Evolutionary conservation across 106 monocot genomes (phyloP), one percentile per base, ranked within the genome.

Genomic region (Dendrobium chrysotoxum): DNA sequence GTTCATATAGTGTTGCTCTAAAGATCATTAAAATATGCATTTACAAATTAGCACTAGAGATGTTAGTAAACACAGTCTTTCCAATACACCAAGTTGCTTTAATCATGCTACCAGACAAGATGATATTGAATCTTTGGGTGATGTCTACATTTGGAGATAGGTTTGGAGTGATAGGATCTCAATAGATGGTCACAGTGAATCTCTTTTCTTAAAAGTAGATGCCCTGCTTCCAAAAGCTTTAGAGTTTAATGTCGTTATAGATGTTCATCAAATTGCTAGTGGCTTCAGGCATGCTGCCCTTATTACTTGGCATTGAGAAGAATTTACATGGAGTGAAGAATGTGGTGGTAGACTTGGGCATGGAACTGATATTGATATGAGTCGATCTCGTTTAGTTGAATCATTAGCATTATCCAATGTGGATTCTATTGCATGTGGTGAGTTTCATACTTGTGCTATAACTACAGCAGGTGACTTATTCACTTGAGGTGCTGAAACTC

Each of bases 71-170:
- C 70, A 89, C 72, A 92, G 89, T 78, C 53, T 88, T 77, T 92
- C 92, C 17, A 92, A 89, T 80, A 82, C 85, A 1, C 89, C 87
- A 54, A 92, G 92, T 78, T 85, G 81, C 76, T 92, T 89, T 21
- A 92, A 89, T 81, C 88, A 88, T 71, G 86, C 89, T 75, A 89
- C 92, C 54, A 87, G 89, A 3, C 87, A 79, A 25, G 92, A 92
- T 82, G 92, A 92, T 58, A 84, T 89, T 80, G 92, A 92, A 80
- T 87, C 92, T 3, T 54, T 89, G 40, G 92, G 92, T 1, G 91
- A 91, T 81, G 91, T 91, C 70, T 91, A 88, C 81, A 86, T 92
- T 45, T 92, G 91, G 91, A 89, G 91, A 44, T 82, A 88, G 44
- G 53, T 89, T 30, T 87, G 87, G 90, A 79, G 40, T 65, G 90